Evolutionary conservation across 768 basidiomycete genomes (phyloP).

Genomic region (Kwoniella bestiolae): DNA sequence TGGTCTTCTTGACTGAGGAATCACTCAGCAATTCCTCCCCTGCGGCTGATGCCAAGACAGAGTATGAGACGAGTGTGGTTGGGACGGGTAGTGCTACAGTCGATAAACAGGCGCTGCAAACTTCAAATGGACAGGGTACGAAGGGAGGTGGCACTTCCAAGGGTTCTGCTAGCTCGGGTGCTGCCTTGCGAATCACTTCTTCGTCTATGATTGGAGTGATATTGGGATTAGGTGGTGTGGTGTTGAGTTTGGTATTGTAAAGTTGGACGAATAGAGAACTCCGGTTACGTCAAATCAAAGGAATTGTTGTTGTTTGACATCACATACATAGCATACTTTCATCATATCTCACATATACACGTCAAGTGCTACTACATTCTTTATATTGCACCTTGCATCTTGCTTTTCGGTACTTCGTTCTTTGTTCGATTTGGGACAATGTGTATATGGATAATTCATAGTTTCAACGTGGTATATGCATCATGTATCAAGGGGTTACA

Average conservation of each 20-base stretch:
- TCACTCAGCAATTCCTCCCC: constrained; percentile 54
- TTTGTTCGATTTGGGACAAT: background rate
- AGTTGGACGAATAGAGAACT: background rate
- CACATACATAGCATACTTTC: background rate
- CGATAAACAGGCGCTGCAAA: constrained; percentile 65
- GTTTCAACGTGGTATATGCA: too few species aligned
- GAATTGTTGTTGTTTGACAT: background rate
- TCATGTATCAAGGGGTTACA: too few species aligned
- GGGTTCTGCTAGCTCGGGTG: background rate
- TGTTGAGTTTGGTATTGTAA: background rate
- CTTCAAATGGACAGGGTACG: constrained; percentile 66
- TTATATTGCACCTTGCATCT: background rate
- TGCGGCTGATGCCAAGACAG: constrained; percentile 59
- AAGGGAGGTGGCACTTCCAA: constrained; percentile 18
- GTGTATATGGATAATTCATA: constrained; percentile 6
- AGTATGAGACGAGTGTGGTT: constrained; percentile 63
- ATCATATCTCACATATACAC: background rate
- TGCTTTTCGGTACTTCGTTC: background rate
- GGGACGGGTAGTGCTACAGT: constrained; percentile 65
- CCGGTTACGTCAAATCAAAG: background rate
- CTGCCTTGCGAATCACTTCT: background rate
- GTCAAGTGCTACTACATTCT: background rate
- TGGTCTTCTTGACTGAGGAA: constrained; percentile 69
- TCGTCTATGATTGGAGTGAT: background rate
- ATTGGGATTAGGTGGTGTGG: background rate